Evolutionary conservation across 306 rosid species (phyloP), one percentile per base, ranked within the genome.

Genomic region (Sesbania bispinosa): DNA sequence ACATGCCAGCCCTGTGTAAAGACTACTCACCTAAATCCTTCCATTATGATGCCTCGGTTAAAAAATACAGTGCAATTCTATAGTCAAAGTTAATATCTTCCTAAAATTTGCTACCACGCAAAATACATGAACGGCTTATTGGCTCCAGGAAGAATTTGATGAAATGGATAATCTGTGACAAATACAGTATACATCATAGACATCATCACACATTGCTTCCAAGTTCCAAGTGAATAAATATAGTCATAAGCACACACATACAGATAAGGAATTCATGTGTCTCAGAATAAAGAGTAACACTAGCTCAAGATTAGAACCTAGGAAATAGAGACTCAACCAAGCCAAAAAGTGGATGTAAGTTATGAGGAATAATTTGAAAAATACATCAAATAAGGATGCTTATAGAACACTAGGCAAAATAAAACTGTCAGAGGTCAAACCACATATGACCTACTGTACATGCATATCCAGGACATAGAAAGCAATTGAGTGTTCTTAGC

Each of bases 181-280:
- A 61, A 41, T 51, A 27, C 24, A 54, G 36, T n/a, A 29, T 7
- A n/a, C 20, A 21, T 42, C 27, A 51, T 24, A 8, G 38, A 4
- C n/a, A 32, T 18, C 73, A 35, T 30, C 53, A 67, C 19, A 10
- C 53, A 41, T 61, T 43, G 16, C 23, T 46, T 7, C 18, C 46
- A 52, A 42, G 36, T 15, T 54, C 16, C 27, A 42, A 42, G 35
- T 15, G 54, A 69, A 79, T 73, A 73, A 51, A 73, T 38, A 20
- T 67, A 20, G 10, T 10, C 61, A 67, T 35, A 23, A 1, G 3
- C 46, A 36, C 29, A 45, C 18, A n/a, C 18, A 59, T 27, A 59
- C 5, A 0, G 64, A 57, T 51, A 47, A 39, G 36, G 48, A 71
- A 35, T 32, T 18, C 42, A 32, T 4, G 3, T 36, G 23, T 26